phyloP scores from a whole-genome alignment of 2,329 filamentous ascomycete species.

The Beauveria pseudobassiana region DNA sequence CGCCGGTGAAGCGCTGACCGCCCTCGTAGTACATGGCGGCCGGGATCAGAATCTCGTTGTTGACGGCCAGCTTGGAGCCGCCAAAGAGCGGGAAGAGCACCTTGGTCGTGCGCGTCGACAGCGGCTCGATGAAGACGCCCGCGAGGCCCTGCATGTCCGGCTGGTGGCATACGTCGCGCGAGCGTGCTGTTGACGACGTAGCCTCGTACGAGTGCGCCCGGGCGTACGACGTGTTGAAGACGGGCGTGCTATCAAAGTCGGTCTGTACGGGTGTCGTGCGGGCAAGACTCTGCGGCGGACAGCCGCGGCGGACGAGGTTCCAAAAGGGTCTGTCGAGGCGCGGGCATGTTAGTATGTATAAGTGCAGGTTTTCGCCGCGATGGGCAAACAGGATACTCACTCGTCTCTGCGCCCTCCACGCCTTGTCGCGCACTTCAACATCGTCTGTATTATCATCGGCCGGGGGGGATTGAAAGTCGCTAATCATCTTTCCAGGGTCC shows the following conservation, averaged over 20 bases:
- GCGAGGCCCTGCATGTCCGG: constrained; percentile 56
- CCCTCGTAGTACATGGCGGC: constrained; percentile 62
- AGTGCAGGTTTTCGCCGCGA: neutral
- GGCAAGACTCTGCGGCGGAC: constrained; percentile 54
- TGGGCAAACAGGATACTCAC: constrained; percentile 25
- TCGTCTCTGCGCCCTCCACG: constrained; percentile 46
- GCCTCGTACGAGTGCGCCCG: constrained; percentile 42
- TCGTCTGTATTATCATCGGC: constrained; percentile 27
- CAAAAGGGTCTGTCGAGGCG: constrained; percentile 40
- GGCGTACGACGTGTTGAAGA: constrained; percentile 38
- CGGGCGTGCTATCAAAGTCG: constrained; percentile 37
- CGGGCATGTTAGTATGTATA: neutral
- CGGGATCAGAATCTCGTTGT: constrained; percentile 63
- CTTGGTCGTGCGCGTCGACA: constrained; percentile 48
- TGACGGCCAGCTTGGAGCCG: constrained; percentile 60
- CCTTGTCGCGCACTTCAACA: constrained; percentile 30
- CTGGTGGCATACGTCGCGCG: constrained; percentile 57
- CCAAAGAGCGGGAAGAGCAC: constrained; percentile 59
- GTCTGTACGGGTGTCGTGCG: constrained; percentile 37
- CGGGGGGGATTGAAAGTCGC: constrained; percentile 36
- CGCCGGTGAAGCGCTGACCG: constrained; percentile 54
- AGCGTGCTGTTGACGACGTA: constrained; percentile 56
- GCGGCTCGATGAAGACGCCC: constrained; percentile 56
- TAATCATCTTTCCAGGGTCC: constrained; percentile 36
- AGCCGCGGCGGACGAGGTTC: constrained; percentile 51